These are phyloP conservation scores for Amoebophrya sp. DNA, from an alignment of 169 alveolate genomes.

Conservation along the genomic window DNA sequence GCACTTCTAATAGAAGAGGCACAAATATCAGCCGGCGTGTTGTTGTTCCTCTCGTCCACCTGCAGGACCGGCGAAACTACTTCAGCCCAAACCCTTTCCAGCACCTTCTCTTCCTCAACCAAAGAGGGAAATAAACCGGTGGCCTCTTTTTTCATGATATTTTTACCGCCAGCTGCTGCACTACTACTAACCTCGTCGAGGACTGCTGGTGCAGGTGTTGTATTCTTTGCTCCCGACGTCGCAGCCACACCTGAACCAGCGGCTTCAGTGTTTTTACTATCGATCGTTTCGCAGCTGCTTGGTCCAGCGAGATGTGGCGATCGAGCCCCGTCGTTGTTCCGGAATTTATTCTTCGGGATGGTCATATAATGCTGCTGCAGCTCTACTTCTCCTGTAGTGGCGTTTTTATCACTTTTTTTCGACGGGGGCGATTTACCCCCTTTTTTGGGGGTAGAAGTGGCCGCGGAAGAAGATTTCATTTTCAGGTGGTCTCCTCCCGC, in stretches of 20 bases:
- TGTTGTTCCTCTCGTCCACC: background rate
- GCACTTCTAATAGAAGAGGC: background rate
- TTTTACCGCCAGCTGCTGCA: too few species aligned
- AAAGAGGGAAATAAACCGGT: background rate
- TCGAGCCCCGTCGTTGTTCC: background rate
- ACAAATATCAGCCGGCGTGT: background rate
- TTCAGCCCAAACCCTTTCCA: background rate
- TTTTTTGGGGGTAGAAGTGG: background rate
- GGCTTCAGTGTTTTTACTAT: background rate
- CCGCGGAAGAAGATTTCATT: background rate
- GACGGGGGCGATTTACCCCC: constrained; percentile 6
- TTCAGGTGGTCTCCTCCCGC: too few species aligned
- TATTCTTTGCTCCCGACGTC: too few species aligned
- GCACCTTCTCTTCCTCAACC: background rate
- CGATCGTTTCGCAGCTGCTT: background rate
- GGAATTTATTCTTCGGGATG: background rate
- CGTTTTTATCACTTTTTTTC: background rate
- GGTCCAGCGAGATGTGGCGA: constrained; percentile 3
- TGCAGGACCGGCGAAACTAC: constrained; percentile 1
- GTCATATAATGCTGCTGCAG: background rate
- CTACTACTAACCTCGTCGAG: too few species aligned
- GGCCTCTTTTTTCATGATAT: too few species aligned
- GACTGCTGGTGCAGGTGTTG: too few species aligned
- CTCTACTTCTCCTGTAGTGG: background rate
- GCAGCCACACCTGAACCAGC: background rate